These are phyloP conservation scores for Bassia scoparia DNA, from an alignment of 148 eudicot species.

Conservation along the genomic window DNA sequence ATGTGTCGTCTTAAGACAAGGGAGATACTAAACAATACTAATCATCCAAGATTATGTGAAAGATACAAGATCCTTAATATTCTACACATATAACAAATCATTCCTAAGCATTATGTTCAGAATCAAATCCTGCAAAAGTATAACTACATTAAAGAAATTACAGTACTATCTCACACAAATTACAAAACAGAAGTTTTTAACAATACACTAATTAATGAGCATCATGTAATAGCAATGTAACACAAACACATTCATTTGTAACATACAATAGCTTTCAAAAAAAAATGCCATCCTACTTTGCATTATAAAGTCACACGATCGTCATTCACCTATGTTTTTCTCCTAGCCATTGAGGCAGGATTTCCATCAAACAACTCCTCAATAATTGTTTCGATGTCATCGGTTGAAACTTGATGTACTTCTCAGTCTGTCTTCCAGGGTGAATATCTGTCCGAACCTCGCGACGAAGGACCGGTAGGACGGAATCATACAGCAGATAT, in stretches of 20 bases:
- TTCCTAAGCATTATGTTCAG: background rate
- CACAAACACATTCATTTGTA: background rate
- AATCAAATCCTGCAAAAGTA: slow-evolving; percentile 11
- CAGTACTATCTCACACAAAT: slow-evolving; percentile 5
- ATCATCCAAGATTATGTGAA: no score
- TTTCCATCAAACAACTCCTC: slow-evolving; percentile 85
- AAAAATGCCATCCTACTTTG: no score
- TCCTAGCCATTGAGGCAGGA: slow-evolving; percentile 46
- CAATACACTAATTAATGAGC: background rate
- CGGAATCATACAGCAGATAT: slow-evolving; percentile 82
- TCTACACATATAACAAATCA: background rate
- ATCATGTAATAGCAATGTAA: no score
- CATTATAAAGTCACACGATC: background rate
- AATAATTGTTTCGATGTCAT: slow-evolving; percentile 71
- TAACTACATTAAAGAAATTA: slow-evolving; percentile 1
- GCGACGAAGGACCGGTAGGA: slow-evolving; percentile 77
- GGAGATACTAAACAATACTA: background rate
- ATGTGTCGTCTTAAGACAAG: background rate
- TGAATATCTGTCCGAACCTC: slow-evolving; percentile 60
- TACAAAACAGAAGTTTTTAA: slow-evolving; percentile 4
- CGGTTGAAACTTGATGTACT: slow-evolving; percentile 86
- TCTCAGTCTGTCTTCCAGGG: slow-evolving; percentile 85
- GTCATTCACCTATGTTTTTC: slow-evolving; percentile 31
- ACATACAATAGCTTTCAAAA: no score
- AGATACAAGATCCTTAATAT: background rate